Evolutionary conservation across 2,329 filamentous ascomycete species (phyloP).

Genomic region (Daldinia sp.): DNA sequence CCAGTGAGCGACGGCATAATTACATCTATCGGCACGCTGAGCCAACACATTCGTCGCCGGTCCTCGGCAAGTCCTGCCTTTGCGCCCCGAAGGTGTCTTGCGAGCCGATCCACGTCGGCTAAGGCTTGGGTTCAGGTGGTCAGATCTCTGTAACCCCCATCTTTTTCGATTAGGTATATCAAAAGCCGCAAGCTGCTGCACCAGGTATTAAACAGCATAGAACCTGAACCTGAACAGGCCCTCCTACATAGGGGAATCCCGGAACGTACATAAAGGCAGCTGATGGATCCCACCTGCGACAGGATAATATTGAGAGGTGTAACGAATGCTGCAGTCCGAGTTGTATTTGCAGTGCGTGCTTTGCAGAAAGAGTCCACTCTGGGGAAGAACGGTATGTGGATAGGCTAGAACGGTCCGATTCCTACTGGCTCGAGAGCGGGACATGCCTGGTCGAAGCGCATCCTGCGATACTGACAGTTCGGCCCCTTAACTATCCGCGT

Average conservation of each 20-base stretch:
- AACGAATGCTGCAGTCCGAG: slow-evolving; percentile 28
- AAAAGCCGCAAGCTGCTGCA: slow-evolving; percentile 19
- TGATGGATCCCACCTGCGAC: slow-evolving; percentile 43
- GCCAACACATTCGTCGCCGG: slow-evolving; percentile 25
- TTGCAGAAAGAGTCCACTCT: slow-evolving; percentile 35
- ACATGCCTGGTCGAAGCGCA: slow-evolving; percentile 24
- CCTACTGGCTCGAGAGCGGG: slow-evolving; percentile 34
- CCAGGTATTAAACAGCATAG: background rate
- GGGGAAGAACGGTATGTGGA: slow-evolving; percentile 37
- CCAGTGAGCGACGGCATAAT: slow-evolving; percentile 32
- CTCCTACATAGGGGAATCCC: slow-evolving; percentile 24
- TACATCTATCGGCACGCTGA: slow-evolving; percentile 27
- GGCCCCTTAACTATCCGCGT: slow-evolving; percentile 19
- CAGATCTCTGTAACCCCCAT: slow-evolving; percentile 27
- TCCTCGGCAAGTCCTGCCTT: slow-evolving; percentile 32
- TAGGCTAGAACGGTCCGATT: slow-evolving; percentile 35
- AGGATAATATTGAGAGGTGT: slow-evolving; percentile 26
- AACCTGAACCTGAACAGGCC: slow-evolving; percentile 21
- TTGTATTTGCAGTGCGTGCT: slow-evolving; percentile 36
- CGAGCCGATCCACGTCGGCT: slow-evolving; percentile 37
- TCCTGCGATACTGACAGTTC: slow-evolving; percentile 35
- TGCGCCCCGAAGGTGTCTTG: slow-evolving; percentile 23
- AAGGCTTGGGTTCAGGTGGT: slow-evolving; percentile 31
- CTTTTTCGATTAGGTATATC: slow-evolving; percentile 9
- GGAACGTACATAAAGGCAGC: slow-evolving; percentile 34